These are phyloP conservation scores for Globisporangium barbulae DNA, from an alignment of 352 stramenopile genomes.

Conservation along the genomic window DNA sequence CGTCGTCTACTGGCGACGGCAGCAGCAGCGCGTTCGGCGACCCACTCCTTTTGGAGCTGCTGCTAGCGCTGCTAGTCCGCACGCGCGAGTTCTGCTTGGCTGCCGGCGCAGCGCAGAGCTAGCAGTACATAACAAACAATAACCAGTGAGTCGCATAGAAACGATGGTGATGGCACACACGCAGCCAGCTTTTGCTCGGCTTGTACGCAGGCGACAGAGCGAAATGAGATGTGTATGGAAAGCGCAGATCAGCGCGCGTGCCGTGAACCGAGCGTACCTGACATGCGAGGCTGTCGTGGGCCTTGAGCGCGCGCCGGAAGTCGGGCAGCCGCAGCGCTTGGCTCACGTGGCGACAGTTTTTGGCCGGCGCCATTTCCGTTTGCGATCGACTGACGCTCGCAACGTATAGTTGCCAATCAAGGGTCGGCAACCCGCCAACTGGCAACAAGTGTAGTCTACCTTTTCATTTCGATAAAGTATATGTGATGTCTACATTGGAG, in stretches of 20 bases:
- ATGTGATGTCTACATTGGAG: no score
- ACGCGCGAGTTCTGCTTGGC: slow-evolving; percentile 21
- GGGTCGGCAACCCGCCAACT: not conserved
- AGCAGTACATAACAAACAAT: not conserved
- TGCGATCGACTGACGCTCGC: not conserved
- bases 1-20: not conserved
- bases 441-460: no score
- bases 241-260: not conserved
- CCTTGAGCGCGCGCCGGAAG: slow-evolving; percentile 51
- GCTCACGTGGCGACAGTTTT: slow-evolving; percentile 55
- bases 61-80: slow-evolving; percentile 1
- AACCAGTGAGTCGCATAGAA: not conserved
- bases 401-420: not conserved
- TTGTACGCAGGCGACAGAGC: not conserved
- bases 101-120: slow-evolving; percentile 22
- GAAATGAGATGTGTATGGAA: not conserved
- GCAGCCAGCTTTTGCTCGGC: not conserved
- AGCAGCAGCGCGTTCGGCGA: not conserved
- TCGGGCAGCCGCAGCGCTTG: slow-evolving; percentile 47
- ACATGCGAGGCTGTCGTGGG: slow-evolving; percentile 37
- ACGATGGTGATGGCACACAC: not conserved
- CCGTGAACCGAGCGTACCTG: slow-evolving; percentile 20
- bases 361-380: slow-evolving; percentile 20
- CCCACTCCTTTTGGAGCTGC: slow-evolving; percentile 9
- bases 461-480: no score